A percentile compares a stretch with the other conserved stretches of the same genome.
phyloP scores from a whole-genome alignment of 2,329 filamentous ascomycete genomes.

The Periconia macrospinosa region DNA sequence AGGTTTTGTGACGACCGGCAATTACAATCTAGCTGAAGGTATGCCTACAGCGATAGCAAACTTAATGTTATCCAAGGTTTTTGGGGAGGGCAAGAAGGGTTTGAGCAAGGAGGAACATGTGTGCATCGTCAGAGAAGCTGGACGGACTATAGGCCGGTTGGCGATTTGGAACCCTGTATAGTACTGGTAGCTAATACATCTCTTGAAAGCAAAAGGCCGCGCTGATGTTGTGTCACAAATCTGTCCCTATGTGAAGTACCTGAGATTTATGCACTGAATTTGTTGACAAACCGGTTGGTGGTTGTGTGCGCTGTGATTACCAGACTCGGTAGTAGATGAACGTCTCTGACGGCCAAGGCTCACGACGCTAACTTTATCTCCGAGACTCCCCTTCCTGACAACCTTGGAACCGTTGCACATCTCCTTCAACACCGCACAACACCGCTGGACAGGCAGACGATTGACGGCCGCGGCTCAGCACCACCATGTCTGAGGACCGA shows the following conservation, averaged over 20 bases:
- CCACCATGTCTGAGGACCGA: slow-evolving; percentile 41
- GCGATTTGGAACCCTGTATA: slow-evolving; percentile 73
- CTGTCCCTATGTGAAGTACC: too few species aligned
- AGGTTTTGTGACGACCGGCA: slow-evolving; percentile 87
- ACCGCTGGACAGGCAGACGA: slow-evolving; percentile 16
- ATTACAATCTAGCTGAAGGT: slow-evolving; percentile 78
- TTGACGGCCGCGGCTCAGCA: slow-evolving; percentile 19
- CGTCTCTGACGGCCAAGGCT: neutral
- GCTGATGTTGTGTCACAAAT: too few species aligned
- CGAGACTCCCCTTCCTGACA: slow-evolving; percentile 11
- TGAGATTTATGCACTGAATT: too few species aligned
- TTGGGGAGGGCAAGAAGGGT: slow-evolving; percentile 45
- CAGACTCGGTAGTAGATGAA: neutral
- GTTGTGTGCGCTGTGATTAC: neutral
- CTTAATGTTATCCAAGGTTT: slow-evolving; percentile 63
- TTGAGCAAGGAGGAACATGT: slow-evolving; percentile 46
- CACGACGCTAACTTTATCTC: slow-evolving; percentile 10
- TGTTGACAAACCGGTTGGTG: neutral
- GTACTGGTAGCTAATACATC: neutral
- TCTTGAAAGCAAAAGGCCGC: neutral
- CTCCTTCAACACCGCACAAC: slow-evolving; percentile 6
- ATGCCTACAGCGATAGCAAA: slow-evolving; percentile 75
- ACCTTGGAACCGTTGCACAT: slow-evolving; percentile 16
- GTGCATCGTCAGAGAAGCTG: slow-evolving; percentile 82
- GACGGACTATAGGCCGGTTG: slow-evolving; percentile 76